Percentiles rank a stretch among this genome's conserved stretches.
phyloP scores from a whole-genome alignment of 2,329 filamentous ascomycete species.

The Pestalotiopsis sp. region DNA sequence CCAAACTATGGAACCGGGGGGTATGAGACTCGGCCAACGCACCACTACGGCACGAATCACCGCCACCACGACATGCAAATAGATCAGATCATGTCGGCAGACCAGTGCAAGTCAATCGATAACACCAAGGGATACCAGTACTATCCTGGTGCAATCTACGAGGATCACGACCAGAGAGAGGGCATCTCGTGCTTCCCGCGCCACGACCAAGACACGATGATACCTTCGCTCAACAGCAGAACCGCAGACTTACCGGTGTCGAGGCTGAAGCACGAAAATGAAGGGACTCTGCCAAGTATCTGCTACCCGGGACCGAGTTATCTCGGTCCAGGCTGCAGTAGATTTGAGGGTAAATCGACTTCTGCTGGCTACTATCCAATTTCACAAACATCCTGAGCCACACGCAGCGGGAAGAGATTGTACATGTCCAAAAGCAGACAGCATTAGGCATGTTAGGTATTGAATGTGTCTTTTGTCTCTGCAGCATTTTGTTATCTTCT shows the following conservation, averaged over 20 bases:
- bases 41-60: conserved; percentile 44
- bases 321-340: conserved; percentile 45
- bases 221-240: conserved; percentile 31
- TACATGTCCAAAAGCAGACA: neutral
- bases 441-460: neutral
- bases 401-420: neutral
- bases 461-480: neutral
- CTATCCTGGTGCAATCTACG: conserved; percentile 54
- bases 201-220: conserved; percentile 32
- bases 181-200: conserved; percentile 54
- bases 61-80: conserved; percentile 50
- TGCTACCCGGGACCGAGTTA: conserved; percentile 46
- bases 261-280: conserved; percentile 55
- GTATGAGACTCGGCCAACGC: conserved; percentile 42
- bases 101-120: conserved; percentile 25
- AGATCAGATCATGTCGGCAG: conserved; percentile 36
- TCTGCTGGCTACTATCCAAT: conserved; percentile 59
- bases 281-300: conserved; percentile 48
- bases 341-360: conserved; percentile 56
- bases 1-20: conserved; percentile 30
- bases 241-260: conserved; percentile 32
- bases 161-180: conserved; percentile 45
- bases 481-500: neutral
- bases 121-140: conserved; percentile 58
- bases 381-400: conserved; percentile 47